These are phyloP conservation scores for Globisporangium parvum DNA, from an alignment of 352 stramenopile species.

Conservation along the genomic window DNA sequence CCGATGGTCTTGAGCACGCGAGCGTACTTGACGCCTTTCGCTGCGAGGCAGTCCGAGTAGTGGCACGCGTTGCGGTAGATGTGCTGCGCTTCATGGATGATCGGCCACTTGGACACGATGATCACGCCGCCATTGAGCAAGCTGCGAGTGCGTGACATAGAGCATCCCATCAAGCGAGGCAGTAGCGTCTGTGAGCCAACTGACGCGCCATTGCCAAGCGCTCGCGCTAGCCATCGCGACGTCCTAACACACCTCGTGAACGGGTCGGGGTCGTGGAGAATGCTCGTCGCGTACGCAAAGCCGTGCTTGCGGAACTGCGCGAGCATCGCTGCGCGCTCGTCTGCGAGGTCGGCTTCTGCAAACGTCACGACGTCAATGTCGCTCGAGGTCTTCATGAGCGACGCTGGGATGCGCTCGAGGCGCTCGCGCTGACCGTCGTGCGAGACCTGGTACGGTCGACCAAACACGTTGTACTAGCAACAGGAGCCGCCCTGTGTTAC, in stretches of 20 bases:
- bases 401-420: conserved; percentile 49
- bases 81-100: conserved; percentile 70
- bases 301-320: conserved; percentile 42
- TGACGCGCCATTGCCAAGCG: too few relatives aligned
- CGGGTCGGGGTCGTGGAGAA: conserved; percentile 71
- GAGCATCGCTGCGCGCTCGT: conserved; percentile 56
- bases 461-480: conserved; percentile 77
- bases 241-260: conserved; percentile 45
- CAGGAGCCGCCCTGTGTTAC: not conserved
- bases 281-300: conserved; percentile 56
- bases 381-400: conserved; percentile 32
- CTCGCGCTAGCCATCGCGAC: too few relatives aligned
- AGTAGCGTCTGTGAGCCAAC: not conserved
- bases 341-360: conserved; percentile 50
- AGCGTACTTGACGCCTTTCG: conserved; percentile 82
- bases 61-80: conserved; percentile 72
- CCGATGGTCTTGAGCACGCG: conserved; percentile 58
- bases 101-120: conserved; percentile 79
- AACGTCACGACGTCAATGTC: conserved; percentile 77
- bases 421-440: conserved; percentile 64
- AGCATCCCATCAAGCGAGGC: not conserved
- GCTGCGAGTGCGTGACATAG: conserved; percentile 12
- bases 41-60: conserved; percentile 77
- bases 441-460: conserved; percentile 59
- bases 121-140: conserved; percentile 76